Evolutionary conservation across 176 grass and related monocot genomes (phyloP), one percentile per base, ranked within the genome.

Genomic region (Bromus sterilis): DNA sequence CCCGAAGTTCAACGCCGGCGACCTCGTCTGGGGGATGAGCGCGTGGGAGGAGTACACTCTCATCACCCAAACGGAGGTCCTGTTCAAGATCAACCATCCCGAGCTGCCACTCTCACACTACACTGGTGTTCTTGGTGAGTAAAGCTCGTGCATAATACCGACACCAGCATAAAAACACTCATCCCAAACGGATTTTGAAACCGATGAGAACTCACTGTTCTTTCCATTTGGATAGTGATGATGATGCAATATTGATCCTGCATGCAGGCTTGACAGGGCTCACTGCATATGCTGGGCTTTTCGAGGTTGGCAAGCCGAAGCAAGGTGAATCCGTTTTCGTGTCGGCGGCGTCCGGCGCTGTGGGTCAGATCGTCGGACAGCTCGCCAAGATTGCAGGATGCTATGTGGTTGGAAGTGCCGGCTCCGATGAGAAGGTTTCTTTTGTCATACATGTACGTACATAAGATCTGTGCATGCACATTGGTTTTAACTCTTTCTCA

Each of bases 1-100:
- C 35, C 78, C 78, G 11, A 78, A 34, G 57, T 85, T 85, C 87
- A 43, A 4, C 1, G 42, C 56, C 11, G 56, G 87, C 25, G 78
- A 85, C 13, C 48, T 85, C 5, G 72, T 89, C 1, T 82, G 64
- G 83, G 78, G 87, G 0, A 29, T 89, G 37, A 73, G 13, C 4
- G 78, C 78, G 5, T 89, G 87, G 87, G 87, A 85, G 21, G 87
- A 89, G 39, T 85, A 85, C 70, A 81, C 61, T 8, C 82, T 89
- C 40, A 8, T 73, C 41, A 71, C 33, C 9, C 11, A 64, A 0
- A 57, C 40, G 1, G 48, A 66, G 7, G 6, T 15, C 24, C 29
- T 64, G 14, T 23, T 12, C 44, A 89, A 85, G 44, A 85, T 85
- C 78, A 85, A 78, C 43, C 74, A 89, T 4, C 43, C 41, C 1